Conservation (phyloP, 1,284 basidiomycete species). For the Ceratobasidium sp. region DNA sequence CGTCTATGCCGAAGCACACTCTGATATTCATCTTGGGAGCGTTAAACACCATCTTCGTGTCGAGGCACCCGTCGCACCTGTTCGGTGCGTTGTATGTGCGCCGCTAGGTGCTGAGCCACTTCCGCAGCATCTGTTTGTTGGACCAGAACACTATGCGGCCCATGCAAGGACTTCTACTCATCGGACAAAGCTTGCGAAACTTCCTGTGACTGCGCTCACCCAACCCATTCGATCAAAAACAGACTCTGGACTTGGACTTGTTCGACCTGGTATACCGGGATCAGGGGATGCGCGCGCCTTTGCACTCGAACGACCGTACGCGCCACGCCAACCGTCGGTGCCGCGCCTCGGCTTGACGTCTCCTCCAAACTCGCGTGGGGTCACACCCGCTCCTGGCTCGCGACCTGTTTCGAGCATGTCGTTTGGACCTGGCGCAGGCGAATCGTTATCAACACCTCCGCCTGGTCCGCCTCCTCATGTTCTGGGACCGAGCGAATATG, state of each 20-base stretch:
- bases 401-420: slow-evolving; percentile 31
- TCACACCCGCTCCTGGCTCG: slow-evolving; percentile 30
- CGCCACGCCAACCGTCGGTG: not conserved
- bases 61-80: slow-evolving; percentile 42
- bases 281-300: not conserved
- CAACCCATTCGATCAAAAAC: not conserved
- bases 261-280: no score
- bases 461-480: slow-evolving; percentile 3
- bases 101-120: slow-evolving; percentile 2
- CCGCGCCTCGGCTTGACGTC: not conserved
- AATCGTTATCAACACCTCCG: not conserved
- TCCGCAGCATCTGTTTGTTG: slow-evolving; percentile 34
- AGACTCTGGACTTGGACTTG: slow-evolving; percentile 15
- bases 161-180: slow-evolving; percentile 36
- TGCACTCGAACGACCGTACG: not conserved
- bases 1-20: slow-evolving; percentile 35
- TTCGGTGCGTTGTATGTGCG: slow-evolving; percentile 35
- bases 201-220: not conserved
- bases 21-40: slow-evolving; percentile 34
- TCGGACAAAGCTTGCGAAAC: slow-evolving; percentile 25
- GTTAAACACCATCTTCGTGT: slow-evolving; percentile 32
- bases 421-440: slow-evolving; percentile 11
- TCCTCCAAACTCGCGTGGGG: slow-evolving; percentile 11
- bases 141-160: slow-evolving; percentile 37
- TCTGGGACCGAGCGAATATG: slow-evolving; percentile 24